Percentiles rank a stretch among this genome's conserved stretches.
phyloP scores from a whole-genome alignment of 2,329 filamentous ascomycete species.

The Fusarium sp. region DNA sequence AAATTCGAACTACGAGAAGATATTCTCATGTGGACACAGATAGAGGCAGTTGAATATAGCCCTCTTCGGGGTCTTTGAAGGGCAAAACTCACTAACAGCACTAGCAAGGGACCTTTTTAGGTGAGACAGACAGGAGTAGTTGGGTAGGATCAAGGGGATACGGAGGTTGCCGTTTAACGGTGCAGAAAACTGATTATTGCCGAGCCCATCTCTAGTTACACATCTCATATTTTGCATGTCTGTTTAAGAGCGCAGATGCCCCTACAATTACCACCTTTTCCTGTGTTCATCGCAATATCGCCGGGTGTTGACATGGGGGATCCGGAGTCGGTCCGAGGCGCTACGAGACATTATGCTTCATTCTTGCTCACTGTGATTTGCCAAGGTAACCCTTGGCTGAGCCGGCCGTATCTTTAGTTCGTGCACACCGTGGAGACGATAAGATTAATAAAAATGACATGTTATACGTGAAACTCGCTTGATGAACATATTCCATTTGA shows the following conservation, averaged over 20 bases:
- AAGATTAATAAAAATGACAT: conserved; percentile 33
- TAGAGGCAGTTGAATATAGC: not conserved
- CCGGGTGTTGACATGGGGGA: conserved; percentile 6
- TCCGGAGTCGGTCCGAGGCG: not conserved
- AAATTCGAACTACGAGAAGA: conserved; percentile 4
- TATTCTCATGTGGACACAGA: not conserved
- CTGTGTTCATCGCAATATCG: conserved; percentile 23
- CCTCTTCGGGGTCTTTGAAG: not conserved
- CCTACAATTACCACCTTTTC: not conserved
- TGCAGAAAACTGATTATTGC: not conserved
- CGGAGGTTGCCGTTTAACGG: no score
- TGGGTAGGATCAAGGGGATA: no score
- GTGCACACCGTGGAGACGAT: conserved; percentile 25
- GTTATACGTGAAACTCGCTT: not conserved
- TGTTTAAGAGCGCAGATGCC: not conserved
- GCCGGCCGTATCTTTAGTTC: not conserved
- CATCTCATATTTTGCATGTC: not conserved
- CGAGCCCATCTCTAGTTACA: no score
- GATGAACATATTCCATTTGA: conserved; percentile 11
- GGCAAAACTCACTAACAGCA: not conserved
- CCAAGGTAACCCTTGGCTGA: conserved; percentile 9
- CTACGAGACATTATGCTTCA: conserved; percentile 13
- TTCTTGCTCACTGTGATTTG: conserved; percentile 20
- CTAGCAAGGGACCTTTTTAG: no score
- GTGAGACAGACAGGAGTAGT: no score